phyloP scores from a whole-genome alignment of 352 stramenopile species.

The Pythium biforme region DNA sequence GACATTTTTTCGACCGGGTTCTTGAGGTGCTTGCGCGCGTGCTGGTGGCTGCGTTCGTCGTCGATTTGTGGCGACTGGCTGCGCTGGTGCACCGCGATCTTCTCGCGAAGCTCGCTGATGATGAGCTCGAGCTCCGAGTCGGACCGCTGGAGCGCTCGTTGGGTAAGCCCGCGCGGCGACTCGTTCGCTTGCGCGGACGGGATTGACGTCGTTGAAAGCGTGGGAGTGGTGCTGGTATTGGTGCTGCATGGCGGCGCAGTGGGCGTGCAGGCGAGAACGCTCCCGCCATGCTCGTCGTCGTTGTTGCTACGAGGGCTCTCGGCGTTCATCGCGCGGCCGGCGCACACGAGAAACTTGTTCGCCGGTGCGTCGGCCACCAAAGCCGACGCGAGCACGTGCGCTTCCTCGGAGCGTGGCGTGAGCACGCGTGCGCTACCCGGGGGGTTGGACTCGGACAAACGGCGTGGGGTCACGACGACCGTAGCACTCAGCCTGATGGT shows the following conservation, averaged over 20 bases:
- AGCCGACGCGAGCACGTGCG: background rate
- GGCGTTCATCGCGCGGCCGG: slow-evolving; percentile 4
- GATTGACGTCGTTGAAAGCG: background rate
- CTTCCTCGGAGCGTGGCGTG: background rate
- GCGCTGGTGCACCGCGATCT: slow-evolving; percentile 47
- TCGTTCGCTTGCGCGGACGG: background rate
- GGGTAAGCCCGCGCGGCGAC: background rate
- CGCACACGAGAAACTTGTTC: slow-evolving; percentile 25
- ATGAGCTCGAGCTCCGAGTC: slow-evolving; percentile 70
- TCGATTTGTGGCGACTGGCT: background rate
- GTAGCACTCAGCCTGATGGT: slow-evolving; percentile 16
- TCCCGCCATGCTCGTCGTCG: background rate
- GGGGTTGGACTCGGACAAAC: background rate
- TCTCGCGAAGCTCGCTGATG: slow-evolving; percentile 56
- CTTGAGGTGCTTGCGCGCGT: slow-evolving; percentile 53
- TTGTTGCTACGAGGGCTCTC: slow-evolving; percentile 21
- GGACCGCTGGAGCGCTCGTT: slow-evolving; percentile 29
- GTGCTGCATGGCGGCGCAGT: too few species aligned
- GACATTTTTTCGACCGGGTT: slow-evolving; percentile 60
- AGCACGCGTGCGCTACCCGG: background rate
- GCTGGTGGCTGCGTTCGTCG: slow-evolving; percentile 9
- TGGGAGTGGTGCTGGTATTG: background rate
- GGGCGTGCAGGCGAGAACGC: background rate
- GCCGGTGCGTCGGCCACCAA: background rate
- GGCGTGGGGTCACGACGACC: background rate